phyloP scores from a whole-genome alignment of 805 yeast genomes.

The Spathaspora sp. region DNA sequence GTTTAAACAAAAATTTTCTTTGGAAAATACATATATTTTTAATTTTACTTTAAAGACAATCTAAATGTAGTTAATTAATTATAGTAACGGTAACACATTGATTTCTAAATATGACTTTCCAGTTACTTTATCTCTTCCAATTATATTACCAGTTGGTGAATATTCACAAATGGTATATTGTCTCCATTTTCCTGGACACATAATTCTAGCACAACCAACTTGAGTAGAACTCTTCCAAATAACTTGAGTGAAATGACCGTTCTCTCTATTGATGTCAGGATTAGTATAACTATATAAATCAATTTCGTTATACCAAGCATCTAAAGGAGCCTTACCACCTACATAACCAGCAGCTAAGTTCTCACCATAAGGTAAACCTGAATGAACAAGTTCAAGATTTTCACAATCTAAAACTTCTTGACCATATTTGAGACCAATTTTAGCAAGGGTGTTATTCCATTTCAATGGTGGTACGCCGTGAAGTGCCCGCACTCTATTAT shows the following conservation, averaged over 20 bases:
- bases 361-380: conserved; percentile 69
- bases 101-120: conserved; percentile 34
- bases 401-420: conserved; percentile 48
- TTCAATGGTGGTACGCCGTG: conserved; percentile 25
- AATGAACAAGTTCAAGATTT: conserved; percentile 60
- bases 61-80: neutral
- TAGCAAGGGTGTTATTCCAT: conserved; percentile 33
- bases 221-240: conserved; percentile 62
- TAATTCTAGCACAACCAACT: conserved; percentile 63
- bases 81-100: conserved; percentile 42
- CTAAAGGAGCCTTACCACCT: conserved; percentile 55
- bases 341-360: conserved; percentile 69
- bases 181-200: conserved; percentile 47
- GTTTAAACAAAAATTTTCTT: no score
- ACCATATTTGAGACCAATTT: conserved; percentile 46
- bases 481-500: conserved; percentile 36
- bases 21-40: neutral
- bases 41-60: neutral
- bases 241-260: conserved; percentile 80
- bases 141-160: conserved; percentile 49
- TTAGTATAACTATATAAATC: conserved; percentile 47
- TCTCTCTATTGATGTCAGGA: conserved; percentile 48
- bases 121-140: conserved; percentile 28
- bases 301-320: conserved; percentile 75
- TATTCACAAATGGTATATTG: conserved; percentile 73